phyloP scores from a whole-genome alignment of 805 yeast genomes.

The Candida peoriensis region DNA sequence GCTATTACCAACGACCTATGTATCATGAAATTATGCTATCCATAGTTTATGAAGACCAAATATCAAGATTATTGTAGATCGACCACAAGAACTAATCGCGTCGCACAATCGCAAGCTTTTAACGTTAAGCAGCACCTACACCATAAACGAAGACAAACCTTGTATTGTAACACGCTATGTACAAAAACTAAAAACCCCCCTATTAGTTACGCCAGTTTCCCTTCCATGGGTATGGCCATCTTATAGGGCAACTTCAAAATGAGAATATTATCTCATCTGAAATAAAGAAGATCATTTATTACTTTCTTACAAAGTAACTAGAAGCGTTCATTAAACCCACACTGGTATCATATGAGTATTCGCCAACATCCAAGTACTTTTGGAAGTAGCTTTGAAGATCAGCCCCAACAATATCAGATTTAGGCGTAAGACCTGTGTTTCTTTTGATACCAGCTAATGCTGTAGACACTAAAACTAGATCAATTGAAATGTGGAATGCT shows the following conservation, averaged over 20 bases:
- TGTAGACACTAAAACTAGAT: constrained; percentile 58
- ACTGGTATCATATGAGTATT: constrained; percentile 67
- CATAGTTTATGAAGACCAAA: background rate
- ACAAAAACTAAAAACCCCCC: no score
- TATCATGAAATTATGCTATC: no score
- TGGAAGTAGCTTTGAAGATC: constrained; percentile 46
- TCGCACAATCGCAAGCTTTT: no score
- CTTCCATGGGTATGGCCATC: no score
- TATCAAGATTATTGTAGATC: background rate
- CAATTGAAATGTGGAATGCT: constrained; percentile 52
- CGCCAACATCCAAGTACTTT: constrained; percentile 82
- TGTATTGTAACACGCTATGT: no score
- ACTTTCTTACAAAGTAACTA: constrained; percentile 63
- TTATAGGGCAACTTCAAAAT: no score
- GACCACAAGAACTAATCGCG: no score
- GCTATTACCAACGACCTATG: no score
- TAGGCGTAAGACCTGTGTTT: constrained; percentile 63
- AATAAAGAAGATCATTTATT: constrained; percentile 1
- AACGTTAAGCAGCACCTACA: no score
- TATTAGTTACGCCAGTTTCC: no score
- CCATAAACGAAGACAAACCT: no score
- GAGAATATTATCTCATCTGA: background rate
- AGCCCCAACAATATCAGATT: constrained; percentile 39
- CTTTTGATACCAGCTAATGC: constrained; percentile 69
- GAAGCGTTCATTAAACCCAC: constrained; percentile 69